Evolutionary conservation across 768 basidiomycete species (phyloP).

Genomic region (Collybia nuda): DNA sequence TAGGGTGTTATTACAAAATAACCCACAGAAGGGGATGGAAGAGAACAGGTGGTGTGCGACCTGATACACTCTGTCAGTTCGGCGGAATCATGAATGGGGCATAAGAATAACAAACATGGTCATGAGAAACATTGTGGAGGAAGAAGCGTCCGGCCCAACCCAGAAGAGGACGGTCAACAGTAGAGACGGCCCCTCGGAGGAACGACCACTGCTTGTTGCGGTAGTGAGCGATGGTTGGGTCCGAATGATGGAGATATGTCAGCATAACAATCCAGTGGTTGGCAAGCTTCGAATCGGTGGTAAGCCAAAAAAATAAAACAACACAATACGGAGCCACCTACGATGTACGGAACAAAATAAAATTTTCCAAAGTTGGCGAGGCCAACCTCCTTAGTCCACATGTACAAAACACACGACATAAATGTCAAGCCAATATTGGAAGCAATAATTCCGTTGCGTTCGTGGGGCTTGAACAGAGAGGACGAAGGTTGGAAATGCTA

Average conservation of each 20-base stretch:
- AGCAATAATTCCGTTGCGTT: constrained; percentile 42
- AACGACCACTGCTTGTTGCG: constrained; percentile 54
- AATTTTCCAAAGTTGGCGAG: constrained; percentile 37
- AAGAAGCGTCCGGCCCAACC: constrained; percentile 66
- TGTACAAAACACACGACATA: constrained; percentile 40
- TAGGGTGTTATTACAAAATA: background rate
- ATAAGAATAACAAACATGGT: constrained; percentile 31
- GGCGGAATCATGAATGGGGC: background rate
- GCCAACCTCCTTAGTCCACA: constrained; percentile 39
- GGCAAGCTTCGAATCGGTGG: constrained; percentile 30
- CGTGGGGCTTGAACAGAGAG: constrained; percentile 49
- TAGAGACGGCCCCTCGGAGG: constrained; percentile 57
- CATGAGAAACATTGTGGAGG: constrained; percentile 55
- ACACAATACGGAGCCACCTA: constrained; percentile 17
- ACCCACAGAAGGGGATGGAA: constrained; percentile 52
- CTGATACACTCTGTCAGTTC: constrained; percentile 18
- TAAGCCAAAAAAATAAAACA: constrained; percentile 1
- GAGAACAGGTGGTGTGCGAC: constrained; percentile 64
- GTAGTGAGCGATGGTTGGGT: constrained; percentile 54
- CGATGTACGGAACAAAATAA: constrained; percentile 53
- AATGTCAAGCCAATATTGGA: constrained; percentile 47
- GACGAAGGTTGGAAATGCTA: constrained; percentile 54
- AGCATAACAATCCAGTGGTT: constrained; percentile 64
- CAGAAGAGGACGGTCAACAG: constrained; percentile 59
- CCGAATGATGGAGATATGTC: constrained; percentile 63